Conservation (phyloP, 2,329 filamentous ascomycete species). For the Coniochaeta prunicola region DNA sequence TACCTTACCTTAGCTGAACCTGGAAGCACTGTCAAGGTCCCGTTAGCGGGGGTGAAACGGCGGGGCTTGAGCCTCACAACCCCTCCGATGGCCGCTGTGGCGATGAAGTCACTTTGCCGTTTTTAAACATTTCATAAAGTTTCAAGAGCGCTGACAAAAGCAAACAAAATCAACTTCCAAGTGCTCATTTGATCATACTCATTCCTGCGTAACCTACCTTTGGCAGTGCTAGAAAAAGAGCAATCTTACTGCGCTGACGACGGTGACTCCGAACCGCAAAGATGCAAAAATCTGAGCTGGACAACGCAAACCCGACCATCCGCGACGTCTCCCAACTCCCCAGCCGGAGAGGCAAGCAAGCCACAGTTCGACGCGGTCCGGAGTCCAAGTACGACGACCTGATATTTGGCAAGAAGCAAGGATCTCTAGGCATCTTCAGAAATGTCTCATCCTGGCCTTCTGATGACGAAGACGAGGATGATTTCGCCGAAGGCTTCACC, state of each 20-base stretch:
- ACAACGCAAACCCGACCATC: constrained; percentile 91
- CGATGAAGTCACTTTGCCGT: not conserved
- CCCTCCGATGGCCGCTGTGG: not conserved
- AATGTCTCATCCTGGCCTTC: constrained; percentile 27
- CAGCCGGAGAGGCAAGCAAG: constrained; percentile 57
- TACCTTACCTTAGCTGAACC: not conserved
- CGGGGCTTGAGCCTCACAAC: not conserved
- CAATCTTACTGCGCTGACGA: not conserved
- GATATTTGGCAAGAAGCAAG: constrained; percentile 37
- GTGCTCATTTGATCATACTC: not conserved
- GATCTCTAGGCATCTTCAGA: constrained; percentile 25
- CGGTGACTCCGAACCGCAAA: constrained; percentile 1
- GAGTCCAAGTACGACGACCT: constrained; percentile 40
- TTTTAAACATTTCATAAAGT: not conserved
- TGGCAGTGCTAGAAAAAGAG: not conserved
- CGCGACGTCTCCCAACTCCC: constrained; percentile 83
- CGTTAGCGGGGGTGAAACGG: not conserved
- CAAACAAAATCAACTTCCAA: too few species aligned
- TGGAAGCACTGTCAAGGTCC: too few species aligned
- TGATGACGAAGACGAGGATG: constrained; percentile 26
- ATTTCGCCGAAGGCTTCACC: constrained; percentile 45
- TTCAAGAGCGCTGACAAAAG: not conserved
- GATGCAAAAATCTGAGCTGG: constrained; percentile 36
- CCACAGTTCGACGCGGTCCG: constrained; percentile 37
- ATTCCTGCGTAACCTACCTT: not conserved